Evolutionary conservation across 371 early-diverging fungal species (phyloP).

Genomic region (Apophysomyces ossiformis): DNA sequence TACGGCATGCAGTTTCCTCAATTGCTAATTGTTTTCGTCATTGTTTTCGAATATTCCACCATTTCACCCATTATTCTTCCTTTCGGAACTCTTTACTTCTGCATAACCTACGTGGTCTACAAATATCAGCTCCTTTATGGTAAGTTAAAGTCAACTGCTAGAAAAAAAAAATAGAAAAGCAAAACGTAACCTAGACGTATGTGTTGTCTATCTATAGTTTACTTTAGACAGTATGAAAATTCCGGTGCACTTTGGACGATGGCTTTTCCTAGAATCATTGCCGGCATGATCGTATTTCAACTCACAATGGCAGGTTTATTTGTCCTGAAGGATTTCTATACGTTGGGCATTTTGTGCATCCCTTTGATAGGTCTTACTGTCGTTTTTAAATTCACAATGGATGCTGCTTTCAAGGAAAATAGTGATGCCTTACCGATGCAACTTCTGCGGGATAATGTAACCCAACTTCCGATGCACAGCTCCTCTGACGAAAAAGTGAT

Average conservation of each 20-base stretch:
- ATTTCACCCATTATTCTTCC: constrained; percentile 85
- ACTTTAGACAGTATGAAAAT: constrained; percentile 86
- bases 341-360: constrained; percentile 41
- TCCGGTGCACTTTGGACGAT: constrained; percentile 80
- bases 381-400: constrained; percentile 53
- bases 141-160: constrained; percentile 17
- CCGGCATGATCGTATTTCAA: constrained; percentile 84
- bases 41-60: constrained; percentile 86
- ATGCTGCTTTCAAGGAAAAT: constrained; percentile 53
- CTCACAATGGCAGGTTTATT: constrained; percentile 79
- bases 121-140: constrained; percentile 87
- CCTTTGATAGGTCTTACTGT: constrained; percentile 56
- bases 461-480: constrained; percentile 20
- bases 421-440: constrained; percentile 49
- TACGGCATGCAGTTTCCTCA: constrained; percentile 68
- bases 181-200: too few relatives aligned
- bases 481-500: background rate
- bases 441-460: constrained; percentile 28
- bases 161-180: too few relatives aligned
- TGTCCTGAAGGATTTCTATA: constrained; percentile 53
- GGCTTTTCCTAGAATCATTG: constrained; percentile 77
- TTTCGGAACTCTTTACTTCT: constrained; percentile 81
- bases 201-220: constrained; percentile 46
- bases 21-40: constrained; percentile 82
- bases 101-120: constrained; percentile 78